Evolutionary conservation across 2,329 filamentous ascomycete genomes (phyloP).

Genomic region (Hirsutella thompsonii): DNA sequence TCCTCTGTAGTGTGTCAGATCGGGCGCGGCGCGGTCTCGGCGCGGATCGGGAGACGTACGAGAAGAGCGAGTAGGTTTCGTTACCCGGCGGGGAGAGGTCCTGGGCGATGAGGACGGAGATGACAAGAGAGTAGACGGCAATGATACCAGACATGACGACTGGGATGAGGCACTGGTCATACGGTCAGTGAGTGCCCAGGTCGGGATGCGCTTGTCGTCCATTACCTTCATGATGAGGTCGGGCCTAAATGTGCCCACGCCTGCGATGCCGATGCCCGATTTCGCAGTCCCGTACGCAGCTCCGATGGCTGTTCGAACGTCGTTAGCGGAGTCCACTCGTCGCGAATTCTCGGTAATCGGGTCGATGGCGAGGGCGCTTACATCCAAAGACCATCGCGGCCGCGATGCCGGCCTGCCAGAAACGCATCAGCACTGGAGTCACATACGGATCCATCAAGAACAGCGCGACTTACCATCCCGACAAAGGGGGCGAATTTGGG

Average conservation of each 20-base stretch:
- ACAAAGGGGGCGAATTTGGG: slow-evolving; percentile 81
- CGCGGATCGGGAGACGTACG: slow-evolving; percentile 33
- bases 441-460: slow-evolving; percentile 7
- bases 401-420: slow-evolving; percentile 56
- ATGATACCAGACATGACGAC: slow-evolving; percentile 99
- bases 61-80: slow-evolving; percentile 69
- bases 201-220: not conserved
- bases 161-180: slow-evolving; percentile 59
- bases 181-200: not conserved
- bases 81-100: slow-evolving; percentile 63
- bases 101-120: slow-evolving; percentile 88
- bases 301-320: slow-evolving; percentile 50
- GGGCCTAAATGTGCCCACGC: slow-evolving; percentile 72
- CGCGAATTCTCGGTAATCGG: no score
- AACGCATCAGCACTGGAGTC: slow-evolving; percentile 6
- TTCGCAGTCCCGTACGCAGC: slow-evolving; percentile 83
- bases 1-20: slow-evolving; percentile 38
- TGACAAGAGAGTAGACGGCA: slow-evolving; percentile 93
- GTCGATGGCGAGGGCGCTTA: slow-evolving; percentile 28
- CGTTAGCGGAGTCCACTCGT: no score
- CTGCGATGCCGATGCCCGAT: slow-evolving; percentile 77
- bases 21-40: not conserved
- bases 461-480: slow-evolving; percentile 56
- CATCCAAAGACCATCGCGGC: slow-evolving; percentile 77
- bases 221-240: slow-evolving; percentile 83